Conservation (phyloP, 2,329 filamentous ascomycete species). For the Stagonosporopsis vannaccii region DNA sequence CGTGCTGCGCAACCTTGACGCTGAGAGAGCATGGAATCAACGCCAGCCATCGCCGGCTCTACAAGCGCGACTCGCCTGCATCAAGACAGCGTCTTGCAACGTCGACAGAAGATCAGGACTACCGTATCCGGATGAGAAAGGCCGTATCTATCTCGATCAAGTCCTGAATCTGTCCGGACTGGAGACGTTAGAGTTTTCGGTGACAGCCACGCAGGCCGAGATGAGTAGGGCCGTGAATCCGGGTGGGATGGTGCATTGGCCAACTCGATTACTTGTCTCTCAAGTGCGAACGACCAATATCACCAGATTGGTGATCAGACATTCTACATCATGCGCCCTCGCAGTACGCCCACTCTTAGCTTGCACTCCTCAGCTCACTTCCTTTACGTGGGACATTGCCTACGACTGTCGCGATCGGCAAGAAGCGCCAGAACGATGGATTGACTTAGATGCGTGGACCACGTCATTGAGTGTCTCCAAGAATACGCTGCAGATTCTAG, state of each 20-base stretch:
- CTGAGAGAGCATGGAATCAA: conserved; percentile 7
- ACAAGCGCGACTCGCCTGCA: conserved; percentile 21
- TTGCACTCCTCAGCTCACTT: conserved; percentile 28
- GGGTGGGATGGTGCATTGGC: neutral
- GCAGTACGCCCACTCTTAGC: conserved; percentile 18
- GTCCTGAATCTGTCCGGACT: conserved; percentile 27
- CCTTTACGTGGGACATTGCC: conserved; percentile 36
- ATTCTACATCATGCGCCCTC: conserved; percentile 18
- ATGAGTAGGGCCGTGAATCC: neutral
- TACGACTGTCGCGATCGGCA: conserved; percentile 22
- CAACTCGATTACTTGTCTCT: conserved; percentile 6
- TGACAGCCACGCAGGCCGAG: conserved; percentile 11
- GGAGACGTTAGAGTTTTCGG: conserved; percentile 24
- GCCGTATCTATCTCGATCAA: conserved; percentile 18
- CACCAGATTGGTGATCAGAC: conserved; percentile 30
- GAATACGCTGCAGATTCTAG: conserved; percentile 26
- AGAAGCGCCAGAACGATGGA: conserved; percentile 12
- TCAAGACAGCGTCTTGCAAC: conserved; percentile 29
- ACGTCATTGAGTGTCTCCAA: conserved; percentile 18
- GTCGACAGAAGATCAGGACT: conserved; percentile 27
- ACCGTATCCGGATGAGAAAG: conserved; percentile 13
- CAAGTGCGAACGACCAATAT: conserved; percentile 22
- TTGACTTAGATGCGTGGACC: conserved; percentile 29
- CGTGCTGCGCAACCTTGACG: conserved; percentile 25
- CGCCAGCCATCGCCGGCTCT: conserved; percentile 20